Evolutionary conservation across 2,329 filamentous ascomycete species (phyloP), one percentile per base, ranked within the genome.

Genomic region (Fusarium sulawesiense): DNA sequence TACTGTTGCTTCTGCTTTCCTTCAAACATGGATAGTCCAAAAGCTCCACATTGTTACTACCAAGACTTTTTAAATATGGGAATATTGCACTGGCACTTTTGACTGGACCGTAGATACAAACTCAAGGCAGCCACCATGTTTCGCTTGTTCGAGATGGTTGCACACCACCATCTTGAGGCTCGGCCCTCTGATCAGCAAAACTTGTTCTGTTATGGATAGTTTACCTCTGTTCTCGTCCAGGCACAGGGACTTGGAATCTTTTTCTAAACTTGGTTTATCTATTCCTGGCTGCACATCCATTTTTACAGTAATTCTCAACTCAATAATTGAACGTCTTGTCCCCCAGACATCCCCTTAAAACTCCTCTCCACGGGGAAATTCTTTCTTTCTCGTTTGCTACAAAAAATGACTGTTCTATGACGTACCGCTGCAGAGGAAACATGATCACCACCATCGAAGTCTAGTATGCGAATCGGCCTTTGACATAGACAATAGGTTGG

Each of bases 141-240:
- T 37, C 18, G 18, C 18, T 27, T n/a, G 30, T 41, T 51, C 51
- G 29, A 47, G 56, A 53, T 68, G 68, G 68, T 62, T 69, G 68
- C 64, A 45, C 41, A 68, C 60, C 60, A 51, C 42, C 32, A 51
- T 41, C 49, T 29, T 69, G 66, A 69, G 66, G 66, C 66, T 70
- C 65, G 66, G 56, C 50, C 55, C 60, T 66, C 51, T 42, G 66
- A 69, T 69, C 66, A 69, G 44, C 66, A 66, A 68, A 56, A 66
- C 60, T 66, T 70, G 60, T 53, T 57, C 59, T 40, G 56, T 64
- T 72, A 55, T 47, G 69, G 69, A 60, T 72, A 66, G 66, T 62
- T 56, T 71, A 41, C 30, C n/a, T 64, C 63, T 59, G 57, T 55
- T 68, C 53, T 59, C 30, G 47, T 64, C 57, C 62, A 70, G 61